Evolutionary conservation across 148 eudicot species (phyloP).

Genomic region (Spergularia marina): DNA sequence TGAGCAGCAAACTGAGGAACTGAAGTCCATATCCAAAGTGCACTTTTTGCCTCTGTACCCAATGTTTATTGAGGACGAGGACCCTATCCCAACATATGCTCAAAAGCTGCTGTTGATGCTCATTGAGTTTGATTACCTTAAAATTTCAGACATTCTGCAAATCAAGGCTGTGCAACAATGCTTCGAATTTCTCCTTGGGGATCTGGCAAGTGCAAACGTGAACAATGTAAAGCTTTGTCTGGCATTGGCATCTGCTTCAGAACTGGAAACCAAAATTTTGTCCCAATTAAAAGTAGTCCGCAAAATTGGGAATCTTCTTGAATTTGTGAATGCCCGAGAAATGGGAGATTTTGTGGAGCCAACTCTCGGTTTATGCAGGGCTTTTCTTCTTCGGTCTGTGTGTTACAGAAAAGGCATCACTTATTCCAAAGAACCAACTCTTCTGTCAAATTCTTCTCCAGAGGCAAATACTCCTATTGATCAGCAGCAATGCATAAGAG

Average conservation of each 20-base stretch:
- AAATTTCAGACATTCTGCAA: slow-evolving; percentile 71
- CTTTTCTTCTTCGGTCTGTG: slow-evolving; percentile 68
- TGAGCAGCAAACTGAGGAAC: slow-evolving; percentile 37
- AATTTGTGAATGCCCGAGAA: slow-evolving; percentile 69
- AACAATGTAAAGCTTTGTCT: slow-evolving; percentile 82
- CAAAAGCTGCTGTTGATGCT: slow-evolving; percentile 96
- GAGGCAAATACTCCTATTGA: slow-evolving; percentile 37
- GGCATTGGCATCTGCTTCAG: slow-evolving; percentile 86
- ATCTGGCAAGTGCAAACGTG: slow-evolving; percentile 73
- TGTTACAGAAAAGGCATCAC: slow-evolving; percentile 35
- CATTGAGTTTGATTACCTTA: slow-evolving; percentile 65
- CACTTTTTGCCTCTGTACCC: slow-evolving; percentile 90
- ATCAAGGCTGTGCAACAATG: slow-evolving; percentile 72
- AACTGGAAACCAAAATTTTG: slow-evolving; percentile 68
- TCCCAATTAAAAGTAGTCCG: slow-evolving; percentile 82
- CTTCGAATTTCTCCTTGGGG: slow-evolving; percentile 85
- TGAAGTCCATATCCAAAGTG: slow-evolving; percentile 60
- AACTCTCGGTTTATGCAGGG: slow-evolving; percentile 70
- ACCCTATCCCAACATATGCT: slow-evolving; percentile 92
- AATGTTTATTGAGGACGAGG: slow-evolving; percentile 80
- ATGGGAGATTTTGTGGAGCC: slow-evolving; percentile 92
- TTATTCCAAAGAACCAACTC: slow-evolving; percentile 50
- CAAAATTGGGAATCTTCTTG: slow-evolving; percentile 75
- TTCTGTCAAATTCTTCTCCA: slow-evolving; percentile 43
- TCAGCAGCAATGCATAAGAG: slow-evolving; percentile 60